Conservation (phyloP, 352 stramenopile genomes). For the Globisporangium canariense region DNA sequence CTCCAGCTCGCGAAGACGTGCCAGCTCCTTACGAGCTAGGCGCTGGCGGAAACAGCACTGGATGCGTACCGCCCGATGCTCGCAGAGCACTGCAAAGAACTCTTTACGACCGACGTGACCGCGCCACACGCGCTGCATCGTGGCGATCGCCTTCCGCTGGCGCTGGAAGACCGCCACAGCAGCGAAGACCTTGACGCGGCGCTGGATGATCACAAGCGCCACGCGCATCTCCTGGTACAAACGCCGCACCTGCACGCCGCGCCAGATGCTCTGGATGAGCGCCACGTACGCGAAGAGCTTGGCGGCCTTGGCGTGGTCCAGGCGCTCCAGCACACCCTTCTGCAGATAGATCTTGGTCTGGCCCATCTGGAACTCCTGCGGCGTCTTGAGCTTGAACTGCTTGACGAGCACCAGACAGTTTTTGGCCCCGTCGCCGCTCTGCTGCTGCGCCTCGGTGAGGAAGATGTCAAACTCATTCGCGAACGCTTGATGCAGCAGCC, state of each 20-base stretch:
- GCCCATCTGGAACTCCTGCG: slow-evolving; percentile 78
- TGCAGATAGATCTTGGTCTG: slow-evolving; percentile 87
- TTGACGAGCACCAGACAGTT: slow-evolving; percentile 55
- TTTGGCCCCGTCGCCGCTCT: slow-evolving; percentile 17
- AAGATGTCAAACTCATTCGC: slow-evolving; percentile 67
- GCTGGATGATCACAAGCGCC: slow-evolving; percentile 47
- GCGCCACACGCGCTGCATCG: slow-evolving; percentile 36
- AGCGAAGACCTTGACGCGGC: slow-evolving; percentile 46
- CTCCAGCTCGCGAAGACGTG: slow-evolving; percentile 28
- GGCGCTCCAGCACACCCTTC: slow-evolving; percentile 68
- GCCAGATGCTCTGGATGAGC: slow-evolving; percentile 62
- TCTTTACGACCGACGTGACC: slow-evolving; percentile 35
- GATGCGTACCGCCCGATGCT: slow-evolving; percentile 40
- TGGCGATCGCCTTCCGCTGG: slow-evolving; percentile 12
- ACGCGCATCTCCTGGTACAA: slow-evolving; percentile 30
- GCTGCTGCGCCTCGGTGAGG: slow-evolving; percentile 37
- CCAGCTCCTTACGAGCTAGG: slow-evolving; percentile 36
- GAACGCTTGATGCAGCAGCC: slow-evolving; percentile 75
- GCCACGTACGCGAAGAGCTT: slow-evolving; percentile 65
- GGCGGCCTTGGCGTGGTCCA: slow-evolving; percentile 60
- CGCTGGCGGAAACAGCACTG: slow-evolving; percentile 47
- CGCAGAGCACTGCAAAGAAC: slow-evolving; percentile 29
- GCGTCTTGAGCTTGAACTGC: slow-evolving; percentile 56
- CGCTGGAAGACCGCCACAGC: slow-evolving; percentile 31
- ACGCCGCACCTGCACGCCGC: slow-evolving; percentile 36